Base-by-base conservation (phyloP, 371 early-diverging fungal genomes). In the Furculomyces boomerangus region DNA sequence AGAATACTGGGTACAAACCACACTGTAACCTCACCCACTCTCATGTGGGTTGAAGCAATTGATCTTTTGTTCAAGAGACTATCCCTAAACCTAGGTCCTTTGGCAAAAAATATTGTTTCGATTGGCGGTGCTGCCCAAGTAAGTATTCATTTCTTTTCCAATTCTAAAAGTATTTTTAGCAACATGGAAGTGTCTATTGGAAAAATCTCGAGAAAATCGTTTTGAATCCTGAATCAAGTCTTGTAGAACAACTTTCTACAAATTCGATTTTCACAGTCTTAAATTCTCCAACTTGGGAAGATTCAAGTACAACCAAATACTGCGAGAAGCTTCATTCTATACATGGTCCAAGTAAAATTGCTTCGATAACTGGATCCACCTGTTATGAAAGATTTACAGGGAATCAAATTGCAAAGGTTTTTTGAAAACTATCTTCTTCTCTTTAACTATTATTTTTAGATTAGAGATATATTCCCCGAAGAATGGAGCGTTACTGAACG, bases 181-280 rank as follows among this genome's bases (percentile, higher is more conserved):
- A 88, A 75, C 89, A 88, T 46, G 87, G 86, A 13, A 81, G 81
- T 62, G 84, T 87, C 14, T 87, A 80, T 61, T 88, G 84, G 87
- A 66, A 71, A 5, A 43, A 63, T 20, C 18, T 63, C 0, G 80
- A 81, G 1, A 52, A 18, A 30, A 10, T 67, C 8, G 55, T 71
- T 16, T 41, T 32, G 0, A 7, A 47, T 0, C 58, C 85, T 24
- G 62, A 73, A 45, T 28, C 46, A 18, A 39, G 75, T 0, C 64
- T 86, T 5, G 43, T 20, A 13, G 70, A 66, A 1, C 82, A 85
- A 53, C 63, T 87, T 25, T 45, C 57, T 30, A 2, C 27, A 1
- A 40, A 22, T 1, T 52, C 70, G 30, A 79, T 74, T 0, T 86
- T 88, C 64, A 59, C 84, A 0, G 56, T 81, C 27, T 18, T 37